phyloP scores from a whole-genome alignment of 139 green algal genomes.

The Dunaliella primolecta region DNA sequence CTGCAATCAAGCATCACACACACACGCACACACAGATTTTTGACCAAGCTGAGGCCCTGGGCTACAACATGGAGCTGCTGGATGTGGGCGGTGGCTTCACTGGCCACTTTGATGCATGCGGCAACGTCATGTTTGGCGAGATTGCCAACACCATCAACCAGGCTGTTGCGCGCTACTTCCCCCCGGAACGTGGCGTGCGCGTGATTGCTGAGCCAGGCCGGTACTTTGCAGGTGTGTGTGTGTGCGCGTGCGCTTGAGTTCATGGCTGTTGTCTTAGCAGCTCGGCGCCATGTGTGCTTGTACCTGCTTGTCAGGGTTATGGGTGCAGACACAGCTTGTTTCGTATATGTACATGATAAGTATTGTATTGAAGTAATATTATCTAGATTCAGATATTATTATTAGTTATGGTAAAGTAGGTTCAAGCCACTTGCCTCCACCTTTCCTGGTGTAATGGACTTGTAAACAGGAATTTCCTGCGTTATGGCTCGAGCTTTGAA shows the following conservation, averaged over 20 bases:
- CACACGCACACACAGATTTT: conserved; percentile 65
- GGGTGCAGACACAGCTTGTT: no score
- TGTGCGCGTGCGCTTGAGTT: background rate
- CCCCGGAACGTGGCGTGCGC: conserved; percentile 56
- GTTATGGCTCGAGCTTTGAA: no score
- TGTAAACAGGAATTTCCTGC: no score
- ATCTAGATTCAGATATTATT: no score
- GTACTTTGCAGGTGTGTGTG: conserved; percentile 72
- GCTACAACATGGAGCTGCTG: conserved; percentile 85
- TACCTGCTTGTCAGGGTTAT: background rate
- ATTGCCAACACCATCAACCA: conserved; percentile 82
- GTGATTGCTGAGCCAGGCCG: conserved; percentile 95
- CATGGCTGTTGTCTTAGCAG: no score
- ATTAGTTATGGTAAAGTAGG: no score
- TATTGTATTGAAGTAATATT: no score
- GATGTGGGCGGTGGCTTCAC: conserved; percentile 97
- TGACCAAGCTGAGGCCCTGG: conserved; percentile 65
- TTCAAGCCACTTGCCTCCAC: no score
- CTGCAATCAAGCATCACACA: no score
- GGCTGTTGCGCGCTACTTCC: conserved; percentile 85
- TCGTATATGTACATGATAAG: no score
- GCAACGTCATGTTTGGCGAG: conserved; percentile 69
- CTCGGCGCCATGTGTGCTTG: no score
- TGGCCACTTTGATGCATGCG: conserved; percentile 58
- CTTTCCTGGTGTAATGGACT: no score